Base-by-base conservation (phyloP, 495 filamentous ascomycete species). In the Penicillium mononematosum region DNA sequence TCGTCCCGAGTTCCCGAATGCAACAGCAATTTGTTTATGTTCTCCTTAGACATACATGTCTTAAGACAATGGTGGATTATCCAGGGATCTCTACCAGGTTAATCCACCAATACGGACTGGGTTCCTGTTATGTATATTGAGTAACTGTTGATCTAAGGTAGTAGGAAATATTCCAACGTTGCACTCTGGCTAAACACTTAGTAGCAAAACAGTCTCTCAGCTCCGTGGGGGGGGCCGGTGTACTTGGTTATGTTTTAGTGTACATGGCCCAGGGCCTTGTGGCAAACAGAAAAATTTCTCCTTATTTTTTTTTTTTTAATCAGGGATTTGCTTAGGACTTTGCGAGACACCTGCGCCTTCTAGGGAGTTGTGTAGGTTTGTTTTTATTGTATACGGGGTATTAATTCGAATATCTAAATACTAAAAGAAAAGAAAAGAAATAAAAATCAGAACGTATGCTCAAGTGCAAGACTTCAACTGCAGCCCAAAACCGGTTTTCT, bases 101-200 rank as follows among this genome's bases (percentile, higher is more conserved):
- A 25, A 1, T 36, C 17, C 20, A 25, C 32, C 25, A 36, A 24
- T 55, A 20, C n/a, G 11, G 31, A 46, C 52, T 46, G 38, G 51
- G 19, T 16, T 19, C 12, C 19, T 31, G 22, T 32, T 29, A 39
- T 53, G 51, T 41, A 53, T 53, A 32, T 20, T 34, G 50, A 53
- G 50, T 53, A 53, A 53, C 51, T 31, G 51, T 45, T 45, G 52
- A 54, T 54, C 42, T 8, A 54, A 43, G 16, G 42, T 54, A 36
- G 52, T 12, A 36, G 27, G 42, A 46, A 46, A 27, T 54, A 31
- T 31, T 0, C 10, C 11, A 34, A 34, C 3, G 52, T 55, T 55
- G 42, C 52, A 55, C 52, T 54, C 29, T 38, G 42, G 8, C 36
- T 46, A 34, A 46, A 46, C 43, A 36, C 3, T 46, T 38, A 27